Evolutionary conservation across 139 green algal species (phyloP).

Genomic region (Microglena sp.): DNA sequence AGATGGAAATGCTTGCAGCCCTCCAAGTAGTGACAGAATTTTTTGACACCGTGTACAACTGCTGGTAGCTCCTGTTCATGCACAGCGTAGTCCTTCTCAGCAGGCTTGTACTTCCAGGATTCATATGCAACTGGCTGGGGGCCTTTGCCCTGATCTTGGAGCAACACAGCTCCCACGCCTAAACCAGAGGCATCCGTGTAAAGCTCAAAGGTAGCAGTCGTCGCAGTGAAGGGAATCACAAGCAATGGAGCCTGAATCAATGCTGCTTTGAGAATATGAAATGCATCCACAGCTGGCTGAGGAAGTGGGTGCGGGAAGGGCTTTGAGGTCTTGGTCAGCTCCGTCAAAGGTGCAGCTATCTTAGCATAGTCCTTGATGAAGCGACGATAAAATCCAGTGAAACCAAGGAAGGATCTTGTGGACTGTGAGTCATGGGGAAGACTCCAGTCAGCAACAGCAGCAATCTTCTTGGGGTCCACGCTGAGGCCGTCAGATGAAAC

Average conservation of each 20-base stretch:
- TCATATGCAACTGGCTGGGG: conserved; percentile 22
- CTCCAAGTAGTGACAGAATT: conserved; percentile 39
- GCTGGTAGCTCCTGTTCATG: conserved; percentile 36
- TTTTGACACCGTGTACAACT: conserved; percentile 18
- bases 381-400: not conserved
- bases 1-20: conserved; percentile 12
- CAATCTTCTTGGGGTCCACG: conserved; percentile 6
- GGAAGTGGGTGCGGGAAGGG: no score
- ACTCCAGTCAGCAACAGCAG: conserved; percentile 2
- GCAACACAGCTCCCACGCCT: conserved; percentile 20
- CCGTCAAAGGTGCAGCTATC: no score
- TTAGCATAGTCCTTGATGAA: no score
- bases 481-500: conserved; percentile 2
- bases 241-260: no score
- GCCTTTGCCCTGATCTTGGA: conserved; percentile 18
- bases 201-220: conserved; percentile 9
- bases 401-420: conserved; percentile 5
- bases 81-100: conserved; percentile 32
- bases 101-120: conserved; percentile 16
- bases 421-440: conserved; percentile 5
- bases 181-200: conserved; percentile 26
- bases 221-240: no score
- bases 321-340: no score
- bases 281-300: no score
- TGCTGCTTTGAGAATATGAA: no score